Conservation (phyloP, 768 basidiomycete genomes). For the Russula lepida region DNA sequence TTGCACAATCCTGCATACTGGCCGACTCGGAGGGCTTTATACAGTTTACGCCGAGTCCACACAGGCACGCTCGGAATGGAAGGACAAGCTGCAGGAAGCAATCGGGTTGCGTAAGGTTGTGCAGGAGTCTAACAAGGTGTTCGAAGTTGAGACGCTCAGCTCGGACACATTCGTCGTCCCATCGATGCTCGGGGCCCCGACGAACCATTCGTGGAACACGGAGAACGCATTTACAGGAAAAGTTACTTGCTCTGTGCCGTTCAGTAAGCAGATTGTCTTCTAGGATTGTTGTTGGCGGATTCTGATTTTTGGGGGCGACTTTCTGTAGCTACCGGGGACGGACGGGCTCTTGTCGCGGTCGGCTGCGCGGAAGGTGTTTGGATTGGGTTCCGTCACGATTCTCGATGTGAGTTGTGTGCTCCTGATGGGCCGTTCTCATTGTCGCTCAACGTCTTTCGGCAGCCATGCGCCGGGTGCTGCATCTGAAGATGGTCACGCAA, state of each 20-base stretch:
- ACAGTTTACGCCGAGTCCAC: constrained; percentile 81
- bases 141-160: constrained; percentile 87
- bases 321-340: constrained; percentile 65
- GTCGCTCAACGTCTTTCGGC: constrained; percentile 5
- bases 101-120: constrained; percentile 76
- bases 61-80: constrained; percentile 77
- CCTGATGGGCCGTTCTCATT: background rate
- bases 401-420: constrained; percentile 50
- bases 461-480: constrained; percentile 91
- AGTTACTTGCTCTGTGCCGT: constrained; percentile 93
- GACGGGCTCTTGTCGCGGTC: constrained; percentile 80
- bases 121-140: constrained; percentile 90
- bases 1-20: constrained; percentile 82
- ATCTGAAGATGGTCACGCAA: constrained; percentile 89
- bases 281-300: background rate
- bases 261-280: constrained; percentile 42
- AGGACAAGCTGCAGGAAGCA: constrained; percentile 81
- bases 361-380: constrained; percentile 95
- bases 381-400: constrained; percentile 88
- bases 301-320: background rate
- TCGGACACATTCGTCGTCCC: constrained; percentile 82
- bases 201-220: constrained; percentile 51
- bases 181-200: constrained; percentile 37
- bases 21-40: constrained; percentile 77
- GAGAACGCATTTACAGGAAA: constrained; percentile 70